Conservation (phyloP, 768 basidiomycete genomes). For the Boletellus sp. region DNA sequence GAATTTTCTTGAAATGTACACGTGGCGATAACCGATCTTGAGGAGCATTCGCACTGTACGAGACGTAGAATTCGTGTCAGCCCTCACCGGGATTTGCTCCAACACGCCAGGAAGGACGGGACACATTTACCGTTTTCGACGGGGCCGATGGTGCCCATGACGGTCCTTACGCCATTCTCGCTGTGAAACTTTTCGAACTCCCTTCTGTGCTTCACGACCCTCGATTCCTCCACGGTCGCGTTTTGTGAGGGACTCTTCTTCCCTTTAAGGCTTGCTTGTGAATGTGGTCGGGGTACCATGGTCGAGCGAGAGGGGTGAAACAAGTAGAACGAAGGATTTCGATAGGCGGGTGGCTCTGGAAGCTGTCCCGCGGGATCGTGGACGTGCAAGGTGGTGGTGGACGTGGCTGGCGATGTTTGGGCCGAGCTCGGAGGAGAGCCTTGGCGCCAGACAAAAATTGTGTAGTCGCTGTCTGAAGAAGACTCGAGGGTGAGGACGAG, state of each 20-base stretch:
- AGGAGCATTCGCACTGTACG: conserved; percentile 84
- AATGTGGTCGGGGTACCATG: conserved; percentile 30
- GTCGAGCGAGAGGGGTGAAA: conserved; percentile 36
- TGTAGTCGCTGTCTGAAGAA: conserved; percentile 73
- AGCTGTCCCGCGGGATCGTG: conserved; percentile 58
- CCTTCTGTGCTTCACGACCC: conserved; percentile 61
- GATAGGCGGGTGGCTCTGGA: conserved; percentile 59
- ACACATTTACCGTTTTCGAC: conserved; percentile 71
- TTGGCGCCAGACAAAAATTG: conserved; percentile 78
- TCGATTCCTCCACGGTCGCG: conserved; percentile 34
- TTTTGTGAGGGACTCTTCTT: conserved; percentile 36
- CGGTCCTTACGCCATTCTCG: conserved; percentile 91
- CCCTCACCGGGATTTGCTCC: too few species aligned
- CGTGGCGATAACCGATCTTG: conserved; percentile 86
- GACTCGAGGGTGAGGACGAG: background rate
- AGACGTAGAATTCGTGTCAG: background rate
- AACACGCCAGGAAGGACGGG: conserved; percentile 14
- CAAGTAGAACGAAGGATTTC: conserved; percentile 68
- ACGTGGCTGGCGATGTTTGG: conserved; percentile 6
- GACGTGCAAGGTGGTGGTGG: conserved; percentile 48
- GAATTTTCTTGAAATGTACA: conserved; percentile 94
- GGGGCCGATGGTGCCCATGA: conserved; percentile 88
- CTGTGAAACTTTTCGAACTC: conserved; percentile 84
- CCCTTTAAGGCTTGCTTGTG: conserved; percentile 38
- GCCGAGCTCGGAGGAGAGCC: conserved; percentile 34